phyloP scores from a whole-genome alignment of 768 basidiomycete genomes.

The Leucocoprinus birnbaumii region DNA sequence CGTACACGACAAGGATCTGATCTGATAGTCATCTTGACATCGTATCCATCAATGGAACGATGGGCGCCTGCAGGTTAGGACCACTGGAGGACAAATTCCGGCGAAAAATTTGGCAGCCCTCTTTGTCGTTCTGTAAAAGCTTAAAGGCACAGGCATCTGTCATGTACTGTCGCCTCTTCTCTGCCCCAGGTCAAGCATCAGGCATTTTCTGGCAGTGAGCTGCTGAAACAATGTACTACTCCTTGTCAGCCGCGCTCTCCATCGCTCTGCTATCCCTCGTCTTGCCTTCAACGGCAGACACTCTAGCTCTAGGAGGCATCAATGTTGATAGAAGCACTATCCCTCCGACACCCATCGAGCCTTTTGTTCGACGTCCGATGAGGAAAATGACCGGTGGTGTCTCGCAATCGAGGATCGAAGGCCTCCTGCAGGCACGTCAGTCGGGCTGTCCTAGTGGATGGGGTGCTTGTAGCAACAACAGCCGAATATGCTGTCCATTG shows the following conservation, averaged over 20 bases:
- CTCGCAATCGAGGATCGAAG: background rate
- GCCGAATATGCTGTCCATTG: slow-evolving; percentile 5
- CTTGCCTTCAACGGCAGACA: background rate
- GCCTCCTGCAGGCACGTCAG: slow-evolving; percentile 5
- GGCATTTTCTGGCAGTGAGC: no score
- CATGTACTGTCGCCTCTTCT: no score
- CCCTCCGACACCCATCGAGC: background rate
- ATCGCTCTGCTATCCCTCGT: background rate
- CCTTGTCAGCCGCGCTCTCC: background rate
- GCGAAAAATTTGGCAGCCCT: no score
- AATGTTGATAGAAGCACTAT: background rate
- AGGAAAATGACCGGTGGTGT: background rate
- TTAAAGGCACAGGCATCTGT: background rate
- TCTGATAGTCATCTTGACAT: background rate
- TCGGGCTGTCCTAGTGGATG: slow-evolving; percentile 2
- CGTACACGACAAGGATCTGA: background rate
- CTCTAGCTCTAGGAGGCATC: background rate
- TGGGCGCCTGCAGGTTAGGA: no score
- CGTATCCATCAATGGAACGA: no score
- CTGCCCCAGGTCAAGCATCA: no score
- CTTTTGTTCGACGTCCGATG: background rate
- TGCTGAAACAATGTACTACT: slow-evolving; percentile 1
- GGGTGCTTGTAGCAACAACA: slow-evolving; percentile 1
- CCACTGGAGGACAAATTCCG: no score
- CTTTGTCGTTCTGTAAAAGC: background rate